phyloP scores from a whole-genome alignment of 305 asterid species.

The Solanum aculeatissimum region DNA sequence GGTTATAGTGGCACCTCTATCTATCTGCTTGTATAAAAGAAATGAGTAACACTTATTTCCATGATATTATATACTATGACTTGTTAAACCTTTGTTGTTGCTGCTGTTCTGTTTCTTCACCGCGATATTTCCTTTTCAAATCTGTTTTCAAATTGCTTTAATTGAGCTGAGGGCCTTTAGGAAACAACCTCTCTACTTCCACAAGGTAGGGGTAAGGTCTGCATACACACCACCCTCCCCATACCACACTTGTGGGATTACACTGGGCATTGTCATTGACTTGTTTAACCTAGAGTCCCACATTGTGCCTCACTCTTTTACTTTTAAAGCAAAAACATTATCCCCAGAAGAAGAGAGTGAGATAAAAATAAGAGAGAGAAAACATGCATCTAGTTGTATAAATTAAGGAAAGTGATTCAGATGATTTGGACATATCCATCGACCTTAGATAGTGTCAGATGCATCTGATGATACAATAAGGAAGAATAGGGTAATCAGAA shows the following conservation, averaged over 20 bases:
- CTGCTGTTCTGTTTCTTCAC: background rate
- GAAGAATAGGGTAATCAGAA: background rate
- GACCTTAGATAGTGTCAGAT: background rate
- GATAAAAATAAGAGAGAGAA: background rate
- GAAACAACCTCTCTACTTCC: background rate
- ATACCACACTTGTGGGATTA: background rate
- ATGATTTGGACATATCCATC: background rate
- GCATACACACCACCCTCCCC: background rate
- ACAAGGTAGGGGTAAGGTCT: background rate
- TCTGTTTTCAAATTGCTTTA: background rate
- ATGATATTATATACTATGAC: background rate
- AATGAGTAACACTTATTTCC: background rate
- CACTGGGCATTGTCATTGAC: background rate
- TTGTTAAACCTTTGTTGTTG: background rate
- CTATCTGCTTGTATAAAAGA: background rate
- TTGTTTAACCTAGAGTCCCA: background rate
- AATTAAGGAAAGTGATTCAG: background rate
- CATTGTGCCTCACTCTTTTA: background rate
- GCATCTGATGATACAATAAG: background rate
- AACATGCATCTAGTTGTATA: background rate
- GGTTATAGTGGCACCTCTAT: background rate
- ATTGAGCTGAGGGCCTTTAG: background rate
- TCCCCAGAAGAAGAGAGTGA: background rate
- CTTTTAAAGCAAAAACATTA: background rate
- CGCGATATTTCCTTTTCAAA: background rate